Evolutionary conservation across 2,329 filamentous ascomycete genomes (phyloP).

Genomic region (Fusarium sp.): DNA sequence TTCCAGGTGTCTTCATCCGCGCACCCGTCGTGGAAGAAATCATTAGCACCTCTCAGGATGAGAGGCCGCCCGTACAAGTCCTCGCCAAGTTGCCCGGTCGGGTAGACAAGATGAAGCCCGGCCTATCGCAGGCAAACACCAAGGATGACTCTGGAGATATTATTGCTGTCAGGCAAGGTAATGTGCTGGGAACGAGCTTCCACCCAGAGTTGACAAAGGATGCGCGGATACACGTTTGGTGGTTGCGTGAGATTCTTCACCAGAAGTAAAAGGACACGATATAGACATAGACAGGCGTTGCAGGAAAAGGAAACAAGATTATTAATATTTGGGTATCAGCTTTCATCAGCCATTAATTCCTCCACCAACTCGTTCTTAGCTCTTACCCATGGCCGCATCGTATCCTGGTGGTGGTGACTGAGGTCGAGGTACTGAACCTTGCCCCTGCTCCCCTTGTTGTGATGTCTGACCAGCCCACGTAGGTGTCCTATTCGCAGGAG

Average conservation of each 20-base stretch:
- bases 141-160: conserved; percentile 75
- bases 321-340: conserved; percentile 28
- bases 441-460: background rate
- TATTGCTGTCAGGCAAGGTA: conserved; percentile 88
- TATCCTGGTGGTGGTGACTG: conserved; percentile 42
- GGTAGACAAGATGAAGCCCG: conserved; percentile 52
- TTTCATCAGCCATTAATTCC: background rate
- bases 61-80: conserved; percentile 57
- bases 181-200: conserved; percentile 94
- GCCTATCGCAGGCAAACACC: conserved; percentile 52
- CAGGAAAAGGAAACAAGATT: conserved; percentile 1
- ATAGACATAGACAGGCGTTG: conserved; percentile 25
- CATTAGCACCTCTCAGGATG: conserved; percentile 55
- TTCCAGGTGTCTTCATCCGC: conserved; percentile 90
- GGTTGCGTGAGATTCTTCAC: conserved; percentile 76
- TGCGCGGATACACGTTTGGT: conserved; percentile 91
- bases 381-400: conserved; percentile 26
- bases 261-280: conserved; percentile 23
- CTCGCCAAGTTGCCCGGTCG: conserved; percentile 63
- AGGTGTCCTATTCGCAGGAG: background rate
- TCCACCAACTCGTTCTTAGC: conserved; percentile 2
- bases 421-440: conserved; percentile 6
- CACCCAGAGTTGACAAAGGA: conserved; percentile 94
- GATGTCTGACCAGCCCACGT: background rate
- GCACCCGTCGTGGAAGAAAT: conserved; percentile 93